Evolutionary conservation across 208 protist species (phyloP), one percentile per base, ranked within the genome.

Genomic region (Trypanosoma theileri): DNA sequence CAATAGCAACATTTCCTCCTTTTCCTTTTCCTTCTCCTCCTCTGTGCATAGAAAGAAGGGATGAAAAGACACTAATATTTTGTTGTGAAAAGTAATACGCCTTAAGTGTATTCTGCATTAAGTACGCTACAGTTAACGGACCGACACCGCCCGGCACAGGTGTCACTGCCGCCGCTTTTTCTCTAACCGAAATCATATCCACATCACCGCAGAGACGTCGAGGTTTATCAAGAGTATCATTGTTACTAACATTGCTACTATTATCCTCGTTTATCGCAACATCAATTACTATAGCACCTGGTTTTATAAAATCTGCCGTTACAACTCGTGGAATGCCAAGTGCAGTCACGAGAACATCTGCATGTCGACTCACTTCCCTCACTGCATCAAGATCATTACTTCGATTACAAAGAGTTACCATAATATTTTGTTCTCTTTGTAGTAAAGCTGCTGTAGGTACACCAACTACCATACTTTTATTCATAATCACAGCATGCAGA

Each of bases 81-180:
- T 84, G 59, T 81, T 87, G 59, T 74, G 74, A 26, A 64, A 79
- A 35, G 22, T 73, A 65, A 46, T 77, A 81, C 9, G 85, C 89
- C 61, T 91, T 88, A 40, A 97, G 70, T 2, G 94, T 96, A 78
- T 96, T 97, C 55, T 82, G 70, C 85, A 98, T 86, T 4, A 98
- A 69, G 59, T 91, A 87, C 11, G 91, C 91, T 50, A 98, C 90
- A 4, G 97, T 99, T 81, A 99, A 97, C 1, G 98, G 98, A 16
- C 98, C 98, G 11, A 99, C 97, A 57, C 97, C 97, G 41, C 98
- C 97, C 9, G 98, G 98, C 6, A 98, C 96, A 12, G 97, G 96
- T 4, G 98, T 98, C 31, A 99, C 89, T 22, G 83, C 77, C 17
- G 74, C 64, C 0, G 92, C 97, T 0, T 91, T 68, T 19, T 69